These are phyloP conservation scores for Kalanchoe fedtschenkoi DNA, from an alignment of 164 flowering plant species.

Conservation along the genomic window DNA sequence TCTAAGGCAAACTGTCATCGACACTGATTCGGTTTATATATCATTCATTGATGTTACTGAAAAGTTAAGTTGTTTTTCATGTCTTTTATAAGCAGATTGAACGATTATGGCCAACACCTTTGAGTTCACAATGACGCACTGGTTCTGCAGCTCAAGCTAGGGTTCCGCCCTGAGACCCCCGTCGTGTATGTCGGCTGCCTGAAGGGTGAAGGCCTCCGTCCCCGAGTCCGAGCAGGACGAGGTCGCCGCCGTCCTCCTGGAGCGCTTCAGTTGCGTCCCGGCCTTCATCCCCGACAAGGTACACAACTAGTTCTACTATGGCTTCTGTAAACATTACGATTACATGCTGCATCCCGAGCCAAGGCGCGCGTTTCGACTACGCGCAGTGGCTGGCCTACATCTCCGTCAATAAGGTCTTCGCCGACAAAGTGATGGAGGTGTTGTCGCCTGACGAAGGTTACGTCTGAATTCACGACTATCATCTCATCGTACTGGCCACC, in stretches of 20 bases:
- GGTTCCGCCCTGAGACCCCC: constrained; percentile 54
- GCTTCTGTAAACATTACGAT: constrained; percentile 13
- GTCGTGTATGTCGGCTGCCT: constrained; percentile 79
- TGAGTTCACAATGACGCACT: constrained; percentile 68
- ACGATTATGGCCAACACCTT: too few species aligned
- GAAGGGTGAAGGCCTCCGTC: constrained; percentile 55
- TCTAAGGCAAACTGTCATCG: too few species aligned
- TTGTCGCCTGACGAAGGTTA: constrained; percentile 9
- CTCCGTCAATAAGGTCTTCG: constrained; percentile 22
- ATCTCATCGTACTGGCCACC: constrained; percentile 11
- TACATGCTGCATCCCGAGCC: constrained; percentile 22
- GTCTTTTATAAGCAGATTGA: too few species aligned
- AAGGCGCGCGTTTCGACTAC: constrained; percentile 15
- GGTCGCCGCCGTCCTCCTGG: constrained; percentile 17
- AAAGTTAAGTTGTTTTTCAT: too few species aligned
- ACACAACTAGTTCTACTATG: constrained; percentile 11
- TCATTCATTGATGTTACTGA: too few species aligned
- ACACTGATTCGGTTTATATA: too few species aligned
- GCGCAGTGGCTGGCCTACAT: constrained; percentile 22
- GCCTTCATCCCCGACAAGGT: constrained; percentile 20
- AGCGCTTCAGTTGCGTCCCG: constrained; percentile 18
- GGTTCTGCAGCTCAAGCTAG: constrained; percentile 57
- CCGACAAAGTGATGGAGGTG: constrained; percentile 21
- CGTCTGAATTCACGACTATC: constrained; percentile 8
- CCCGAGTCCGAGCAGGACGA: constrained; percentile 27